A percentile compares a stretch with the other conserved stretches of the same genome.
Conservation (phyloP, 2,329 filamentous ascomycete genomes). For the Sphaerostilbella broomeana region DNA sequence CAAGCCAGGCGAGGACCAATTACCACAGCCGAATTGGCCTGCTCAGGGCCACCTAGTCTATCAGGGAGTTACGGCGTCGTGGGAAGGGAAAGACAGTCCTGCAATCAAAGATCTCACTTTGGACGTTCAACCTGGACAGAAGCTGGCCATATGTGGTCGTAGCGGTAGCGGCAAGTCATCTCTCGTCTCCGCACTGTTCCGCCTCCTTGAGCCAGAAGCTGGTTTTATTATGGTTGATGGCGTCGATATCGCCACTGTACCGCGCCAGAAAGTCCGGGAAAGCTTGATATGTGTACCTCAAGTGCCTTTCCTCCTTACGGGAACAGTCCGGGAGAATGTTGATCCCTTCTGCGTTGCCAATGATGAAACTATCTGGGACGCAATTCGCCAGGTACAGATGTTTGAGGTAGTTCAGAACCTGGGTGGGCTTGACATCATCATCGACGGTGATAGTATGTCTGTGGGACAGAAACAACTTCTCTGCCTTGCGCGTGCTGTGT, state of each 20-base stretch:
- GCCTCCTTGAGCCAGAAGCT: conserved; percentile 37
- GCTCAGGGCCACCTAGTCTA: conserved; percentile 22
- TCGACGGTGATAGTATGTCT: conserved; percentile 31
- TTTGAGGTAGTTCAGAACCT: conserved; percentile 31
- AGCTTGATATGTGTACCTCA: conserved; percentile 43
- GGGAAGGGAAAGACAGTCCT: conserved; percentile 16
- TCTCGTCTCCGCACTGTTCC: conserved; percentile 40
- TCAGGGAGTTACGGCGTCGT: conserved; percentile 22
- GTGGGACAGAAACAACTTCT: conserved; percentile 47
- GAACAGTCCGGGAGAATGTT: conserved; percentile 41
- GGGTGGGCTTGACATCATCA: conserved; percentile 32
- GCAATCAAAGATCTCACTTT: conserved; percentile 38
- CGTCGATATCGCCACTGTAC: conserved; percentile 33
- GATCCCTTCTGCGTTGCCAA: conserved; percentile 32
- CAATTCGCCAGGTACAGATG: conserved; percentile 38
- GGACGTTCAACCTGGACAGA: background rate
- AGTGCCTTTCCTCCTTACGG: conserved; percentile 42
- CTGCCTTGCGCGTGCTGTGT: conserved; percentile 40
- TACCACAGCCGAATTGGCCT: conserved; percentile 26
- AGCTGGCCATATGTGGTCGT: conserved; percentile 6
- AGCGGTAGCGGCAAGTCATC: conserved; percentile 43
- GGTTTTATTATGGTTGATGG: conserved; percentile 38
- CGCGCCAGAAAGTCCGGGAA: conserved; percentile 36
- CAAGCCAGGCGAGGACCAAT: conserved; percentile 14
- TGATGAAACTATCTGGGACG: conserved; percentile 31